Evolutionary conservation across 192 early-diverging fungal species (phyloP).

Genomic region (Glomus cerebriforme): DNA sequence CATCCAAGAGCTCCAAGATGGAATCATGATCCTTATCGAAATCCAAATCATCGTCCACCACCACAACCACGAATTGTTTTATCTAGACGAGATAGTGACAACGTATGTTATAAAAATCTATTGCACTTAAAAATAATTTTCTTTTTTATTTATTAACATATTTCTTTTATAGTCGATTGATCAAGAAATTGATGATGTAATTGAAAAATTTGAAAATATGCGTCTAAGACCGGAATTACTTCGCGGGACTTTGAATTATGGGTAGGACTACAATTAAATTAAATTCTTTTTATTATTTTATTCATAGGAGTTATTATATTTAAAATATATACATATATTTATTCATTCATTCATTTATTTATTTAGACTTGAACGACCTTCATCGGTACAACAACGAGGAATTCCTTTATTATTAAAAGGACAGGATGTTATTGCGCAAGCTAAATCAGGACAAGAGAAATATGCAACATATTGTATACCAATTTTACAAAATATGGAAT

Average conservation of each 20-base stretch:
- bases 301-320: neutral
- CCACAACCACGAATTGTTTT: neutral
- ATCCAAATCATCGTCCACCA: neutral
- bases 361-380: constrained; percentile 92
- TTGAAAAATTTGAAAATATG: neutral
- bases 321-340: no score
- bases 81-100: neutral
- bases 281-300: neutral
- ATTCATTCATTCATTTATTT: neutral
- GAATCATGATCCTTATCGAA: neutral
- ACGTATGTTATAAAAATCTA: neutral
- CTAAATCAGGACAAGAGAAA: constrained; percentile 99
- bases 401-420: constrained; percentile 94
- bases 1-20: neutral
- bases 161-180: neutral
- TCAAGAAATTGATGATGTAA: neutral
- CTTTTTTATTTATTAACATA: neutral
- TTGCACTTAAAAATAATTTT: neutral
- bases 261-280: neutral
- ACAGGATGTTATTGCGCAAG: constrained; percentile 99
- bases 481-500: constrained; percentile 92
- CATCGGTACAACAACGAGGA: constrained; percentile 95
- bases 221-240: neutral
- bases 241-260: neutral
- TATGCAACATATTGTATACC: constrained; percentile 99